Conservation (phyloP, 1,284 basidiomycete species). For the Cryptococcus sp. region DNA sequence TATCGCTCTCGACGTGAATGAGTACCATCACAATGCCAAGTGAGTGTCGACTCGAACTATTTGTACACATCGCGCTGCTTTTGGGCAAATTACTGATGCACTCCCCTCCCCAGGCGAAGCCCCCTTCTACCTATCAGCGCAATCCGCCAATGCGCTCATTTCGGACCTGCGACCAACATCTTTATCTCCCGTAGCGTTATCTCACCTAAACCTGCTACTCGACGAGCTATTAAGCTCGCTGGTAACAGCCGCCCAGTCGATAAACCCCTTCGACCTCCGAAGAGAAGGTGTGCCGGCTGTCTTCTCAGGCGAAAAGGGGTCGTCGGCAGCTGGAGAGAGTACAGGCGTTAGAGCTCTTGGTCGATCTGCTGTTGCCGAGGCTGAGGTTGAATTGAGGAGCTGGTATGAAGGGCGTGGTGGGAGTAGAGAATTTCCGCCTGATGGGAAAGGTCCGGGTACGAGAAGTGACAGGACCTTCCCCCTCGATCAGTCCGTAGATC, state of each 20-base stretch:
- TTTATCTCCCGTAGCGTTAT: slow-evolving; percentile 71
- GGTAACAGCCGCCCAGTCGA: slow-evolving; percentile 68
- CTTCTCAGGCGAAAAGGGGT: slow-evolving; percentile 59
- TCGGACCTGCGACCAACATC: slow-evolving; percentile 87
- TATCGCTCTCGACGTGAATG: too few species aligned
- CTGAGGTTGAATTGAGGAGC: slow-evolving; percentile 82
- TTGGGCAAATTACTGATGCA: not conserved
- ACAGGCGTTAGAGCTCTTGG: slow-evolving; percentile 60
- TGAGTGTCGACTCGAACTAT: not conserved
- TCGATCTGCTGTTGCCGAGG: slow-evolving; percentile 86
- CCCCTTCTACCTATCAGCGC: slow-evolving; percentile 67
- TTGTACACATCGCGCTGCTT: too few species aligned
- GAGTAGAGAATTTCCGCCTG: slow-evolving; percentile 31
- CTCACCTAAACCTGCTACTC: slow-evolving; percentile 76
- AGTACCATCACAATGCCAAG: not conserved
- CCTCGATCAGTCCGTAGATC: slow-evolving; percentile 36
- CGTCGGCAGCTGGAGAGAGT: slow-evolving; percentile 19
- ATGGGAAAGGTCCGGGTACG: slow-evolving; percentile 39
- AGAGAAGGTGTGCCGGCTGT: slow-evolving; percentile 66
- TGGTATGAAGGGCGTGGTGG: slow-evolving; percentile 63
- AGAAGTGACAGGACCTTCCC: slow-evolving; percentile 34
- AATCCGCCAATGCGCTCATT: slow-evolving; percentile 82
- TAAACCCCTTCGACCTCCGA: slow-evolving; percentile 73
- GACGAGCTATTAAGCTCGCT: slow-evolving; percentile 82
- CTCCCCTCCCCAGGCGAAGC: not conserved